A percentile compares a stretch with the other conserved stretches of the same genome.
Evolutionary conservation across 2,329 filamentous ascomycete genomes (phyloP).

Genomic region (Aureobasidium sp.): DNA sequence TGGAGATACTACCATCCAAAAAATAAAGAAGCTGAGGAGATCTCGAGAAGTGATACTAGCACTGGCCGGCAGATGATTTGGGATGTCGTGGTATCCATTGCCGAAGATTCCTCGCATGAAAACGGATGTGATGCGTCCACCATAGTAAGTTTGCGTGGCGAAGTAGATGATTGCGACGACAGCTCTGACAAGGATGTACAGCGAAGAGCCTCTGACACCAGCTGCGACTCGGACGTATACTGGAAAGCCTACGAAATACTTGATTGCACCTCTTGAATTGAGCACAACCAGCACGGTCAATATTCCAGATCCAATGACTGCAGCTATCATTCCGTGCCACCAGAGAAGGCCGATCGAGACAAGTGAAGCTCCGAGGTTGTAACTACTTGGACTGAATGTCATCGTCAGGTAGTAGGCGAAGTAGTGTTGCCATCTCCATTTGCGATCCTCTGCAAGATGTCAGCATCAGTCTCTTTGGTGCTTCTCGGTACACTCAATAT

Average conservation of each 20-base stretch:
- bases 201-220: conserved; percentile 8
- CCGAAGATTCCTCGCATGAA: conserved; percentile 15
- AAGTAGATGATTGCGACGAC: conserved; percentile 11
- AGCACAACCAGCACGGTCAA: conserved; percentile 8
- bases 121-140: conserved; percentile 4
- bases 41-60: conserved; percentile 13
- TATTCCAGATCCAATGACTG: conserved; percentile 3
- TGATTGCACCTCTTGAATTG: conserved; percentile 2
- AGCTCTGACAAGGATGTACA: conserved; percentile 8
- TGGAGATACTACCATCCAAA: neutral
- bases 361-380: conserved; percentile 13
- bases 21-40: conserved; percentile 9
- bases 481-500: no score
- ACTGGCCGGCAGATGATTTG: conserved; percentile 1
- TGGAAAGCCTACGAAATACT: conserved; percentile 6
- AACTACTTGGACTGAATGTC: conserved; percentile 12
- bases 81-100: conserved; percentile 12
- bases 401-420: conserved; percentile 13
- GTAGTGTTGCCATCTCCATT: conserved; percentile 13
- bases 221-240: conserved; percentile 12
- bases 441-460: neutral
- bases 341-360: conserved; percentile 1
- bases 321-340: conserved; percentile 10
- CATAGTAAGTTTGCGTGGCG: conserved; percentile 13
- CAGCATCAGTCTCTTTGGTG: neutral